Conservation (phyloP, 148 eudicot genomes). For the Rhododendron molle region DNA sequence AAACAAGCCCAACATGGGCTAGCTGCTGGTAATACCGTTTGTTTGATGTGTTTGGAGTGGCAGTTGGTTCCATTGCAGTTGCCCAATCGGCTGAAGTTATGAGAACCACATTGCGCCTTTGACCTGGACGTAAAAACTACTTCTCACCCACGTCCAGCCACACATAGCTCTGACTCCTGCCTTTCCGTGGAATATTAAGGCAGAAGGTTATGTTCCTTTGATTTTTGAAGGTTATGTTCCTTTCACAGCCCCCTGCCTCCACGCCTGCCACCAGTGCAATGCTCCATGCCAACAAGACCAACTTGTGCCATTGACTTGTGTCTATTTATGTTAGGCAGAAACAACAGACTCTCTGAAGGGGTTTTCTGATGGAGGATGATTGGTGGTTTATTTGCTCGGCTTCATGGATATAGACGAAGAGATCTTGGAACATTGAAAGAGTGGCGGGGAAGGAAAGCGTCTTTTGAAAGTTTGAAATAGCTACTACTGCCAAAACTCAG, state of each 20-base stretch:
- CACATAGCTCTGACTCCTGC: not conserved
- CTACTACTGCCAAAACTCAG: not conserved
- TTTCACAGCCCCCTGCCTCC: not conserved
- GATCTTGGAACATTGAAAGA: not conserved
- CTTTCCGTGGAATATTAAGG: not conserved
- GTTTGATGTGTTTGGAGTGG: not conserved
- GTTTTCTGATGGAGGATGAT: not conserved
- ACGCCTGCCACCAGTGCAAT: not conserved
- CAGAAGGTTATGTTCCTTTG: not conserved
- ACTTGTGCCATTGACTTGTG: not conserved
- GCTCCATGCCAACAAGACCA: not conserved
- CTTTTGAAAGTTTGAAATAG: not conserved
- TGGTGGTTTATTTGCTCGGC: not conserved
- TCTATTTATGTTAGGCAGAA: not conserved
- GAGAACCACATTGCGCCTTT: not conserved
- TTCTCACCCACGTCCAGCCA: too few relatives aligned
- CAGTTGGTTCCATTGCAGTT: not conserved
- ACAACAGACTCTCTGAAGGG: not conserved
- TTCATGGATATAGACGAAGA: not conserved
- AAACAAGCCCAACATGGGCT: not conserved
- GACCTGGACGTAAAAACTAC: not conserved
- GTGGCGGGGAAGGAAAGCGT: not conserved
- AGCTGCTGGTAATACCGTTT: not conserved
- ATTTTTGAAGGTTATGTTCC: not conserved
- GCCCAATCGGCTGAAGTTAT: not conserved